phyloP scores from a whole-genome alignment of 768 basidiomycete genomes.

The Melanogaster broomeanus region DNA sequence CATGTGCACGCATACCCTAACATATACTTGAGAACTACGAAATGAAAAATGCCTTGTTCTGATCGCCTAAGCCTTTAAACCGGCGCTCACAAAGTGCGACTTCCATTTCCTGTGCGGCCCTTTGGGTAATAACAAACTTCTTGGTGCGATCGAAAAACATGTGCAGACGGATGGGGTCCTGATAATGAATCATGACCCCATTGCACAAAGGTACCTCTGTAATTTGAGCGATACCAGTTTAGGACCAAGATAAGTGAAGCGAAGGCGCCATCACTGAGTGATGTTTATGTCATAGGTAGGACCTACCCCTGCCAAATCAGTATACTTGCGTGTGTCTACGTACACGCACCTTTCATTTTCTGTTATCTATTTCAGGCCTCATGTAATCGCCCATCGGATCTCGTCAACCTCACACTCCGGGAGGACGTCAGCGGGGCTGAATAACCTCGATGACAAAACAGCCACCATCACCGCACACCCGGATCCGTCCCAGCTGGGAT shows the following conservation, averaged over 20 bases:
- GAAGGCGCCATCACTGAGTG: slow-evolving; percentile 8
- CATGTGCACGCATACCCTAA: slow-evolving; percentile 21
- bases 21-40: slow-evolving; percentile 7
- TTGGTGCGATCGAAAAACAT: slow-evolving; percentile 18
- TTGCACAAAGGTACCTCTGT: slow-evolving; percentile 13
- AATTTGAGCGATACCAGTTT: slow-evolving; percentile 11
- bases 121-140: slow-evolving; percentile 22
- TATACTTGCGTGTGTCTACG: slow-evolving; percentile 12
- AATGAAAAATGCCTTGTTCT: slow-evolving; percentile 29
- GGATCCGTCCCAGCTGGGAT: slow-evolving; percentile 19
- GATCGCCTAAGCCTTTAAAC: slow-evolving; percentile 16
- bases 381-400: slow-evolving; percentile 15
- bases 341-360: slow-evolving; percentile 12
- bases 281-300: slow-evolving; percentile 12
- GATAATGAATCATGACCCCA: slow-evolving; percentile 10
- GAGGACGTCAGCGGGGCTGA: background rate
- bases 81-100: slow-evolving; percentile 9
- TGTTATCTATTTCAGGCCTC: slow-evolving; percentile 12
- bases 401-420: slow-evolving; percentile 12
- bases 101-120: slow-evolving; percentile 26
- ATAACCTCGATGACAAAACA: slow-evolving; percentile 9
- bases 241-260: slow-evolving; percentile 11
- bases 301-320: slow-evolving; percentile 2
- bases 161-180: slow-evolving; percentile 9
- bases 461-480: slow-evolving; percentile 9